Evolutionary conservation across 2,329 filamentous ascomycete genomes (phyloP).

Genomic region (Xylariaceae sp.): DNA sequence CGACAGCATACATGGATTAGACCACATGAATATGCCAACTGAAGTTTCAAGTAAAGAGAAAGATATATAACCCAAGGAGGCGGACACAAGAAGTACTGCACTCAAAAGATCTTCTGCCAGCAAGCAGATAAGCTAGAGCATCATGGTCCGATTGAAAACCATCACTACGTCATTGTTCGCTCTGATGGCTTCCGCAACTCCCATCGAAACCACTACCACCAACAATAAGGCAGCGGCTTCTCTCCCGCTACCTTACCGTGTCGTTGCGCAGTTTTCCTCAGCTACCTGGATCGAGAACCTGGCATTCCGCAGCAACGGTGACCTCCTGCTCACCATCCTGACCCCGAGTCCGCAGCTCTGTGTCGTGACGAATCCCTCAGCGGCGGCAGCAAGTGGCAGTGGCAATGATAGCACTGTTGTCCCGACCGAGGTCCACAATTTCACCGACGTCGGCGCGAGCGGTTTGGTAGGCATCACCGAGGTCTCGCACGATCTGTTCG

Average conservation of each 20-base stretch:
- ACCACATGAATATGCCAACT: no score
- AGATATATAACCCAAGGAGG: no score
- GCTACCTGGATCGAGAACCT: slow-evolving; percentile 6
- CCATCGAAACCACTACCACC: neutral
- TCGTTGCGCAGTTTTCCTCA: neutral
- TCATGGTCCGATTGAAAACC: neutral
- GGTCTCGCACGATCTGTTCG: slow-evolving; percentile 1
- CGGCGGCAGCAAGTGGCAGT: neutral
- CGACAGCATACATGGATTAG: no score
- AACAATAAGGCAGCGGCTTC: neutral
- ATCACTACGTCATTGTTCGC: neutral
- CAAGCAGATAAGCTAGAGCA: no score
- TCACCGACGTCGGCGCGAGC: neutral
- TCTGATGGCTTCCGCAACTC: neutral
- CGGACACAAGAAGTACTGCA: no score
- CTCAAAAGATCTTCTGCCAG: no score
- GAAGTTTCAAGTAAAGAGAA: no score
- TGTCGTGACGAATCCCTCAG: neutral
- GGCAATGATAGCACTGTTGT: no score
- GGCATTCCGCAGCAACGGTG: slow-evolving; percentile 4
- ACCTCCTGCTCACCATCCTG: slow-evolving; percentile 1
- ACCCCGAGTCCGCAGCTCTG: neutral
- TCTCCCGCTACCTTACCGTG: neutral
- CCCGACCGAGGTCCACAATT: neutral
- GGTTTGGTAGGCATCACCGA: slow-evolving; percentile 5